Base-by-base conservation (phyloP, 345 rosid species). In the Gossypium ekmanianum region DNA sequence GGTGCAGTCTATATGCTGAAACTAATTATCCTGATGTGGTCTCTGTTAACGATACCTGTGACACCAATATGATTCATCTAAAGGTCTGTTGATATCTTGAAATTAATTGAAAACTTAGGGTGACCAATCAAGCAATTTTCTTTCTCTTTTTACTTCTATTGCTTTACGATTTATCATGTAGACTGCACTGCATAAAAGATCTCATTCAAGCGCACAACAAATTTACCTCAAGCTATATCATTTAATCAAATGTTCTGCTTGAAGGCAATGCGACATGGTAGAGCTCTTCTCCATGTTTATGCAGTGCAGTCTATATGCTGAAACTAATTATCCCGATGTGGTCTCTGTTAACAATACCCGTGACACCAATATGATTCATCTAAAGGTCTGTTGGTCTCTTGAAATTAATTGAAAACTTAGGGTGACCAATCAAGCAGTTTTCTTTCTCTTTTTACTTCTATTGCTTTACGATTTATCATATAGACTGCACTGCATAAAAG, bases 21-120 rank as follows among this genome's bases (percentile, higher is more conserved):
- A 88, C 96, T 69, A 91, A 92, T 84, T 85, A 86, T 80, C 92
- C 80, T 13, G 87, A 92, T 82, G 82, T 92, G 76, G 83, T 89
- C 74, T 86, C 84, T 54, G 71, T 92, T 67, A 84, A 79, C 65
- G 65, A 72, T 73, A 79, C 83, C 22, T 71, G 45, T 73, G 79
- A 79, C 77, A 74, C 72, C 57, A 83, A 75, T 75, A 84, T 81
- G 76, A 79, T 92, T 74, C 83, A 71, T 84, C 78, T 94, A 65
- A 92, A 94, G 98, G 97, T 94, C 59, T 47, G 85, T 77, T 75
- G 22, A 62, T 63, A 47, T 39, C 7, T 76, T 16, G 11, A 52
- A 39, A 50, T 68, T 9, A 68, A 51, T 16, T 52, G 47, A 26
- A 50, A 50, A 69, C 22, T 69, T 51, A 1, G 59, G 59, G 45